Conservation (phyloP, 2,329 filamentous ascomycete genomes). For the Orbilia blumenaviensis region DNA sequence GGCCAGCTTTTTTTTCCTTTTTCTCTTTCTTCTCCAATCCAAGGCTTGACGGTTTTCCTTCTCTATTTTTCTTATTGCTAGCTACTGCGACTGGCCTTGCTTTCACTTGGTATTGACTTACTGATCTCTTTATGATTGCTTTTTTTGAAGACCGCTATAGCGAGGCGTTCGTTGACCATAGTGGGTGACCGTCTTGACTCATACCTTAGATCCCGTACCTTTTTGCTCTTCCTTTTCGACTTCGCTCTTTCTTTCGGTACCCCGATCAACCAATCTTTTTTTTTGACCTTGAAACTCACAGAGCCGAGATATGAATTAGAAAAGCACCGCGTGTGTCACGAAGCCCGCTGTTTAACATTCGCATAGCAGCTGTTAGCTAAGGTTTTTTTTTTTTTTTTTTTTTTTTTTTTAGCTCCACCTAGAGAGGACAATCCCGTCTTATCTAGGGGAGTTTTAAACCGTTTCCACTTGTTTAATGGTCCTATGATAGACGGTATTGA, state of each 20-base stretch:
- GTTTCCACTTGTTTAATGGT: neutral
- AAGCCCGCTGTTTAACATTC: slow-evolving; percentile 15
- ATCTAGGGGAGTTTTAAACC: slow-evolving; percentile 12
- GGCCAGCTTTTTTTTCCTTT: slow-evolving; percentile 4
- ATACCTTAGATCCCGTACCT: slow-evolving; percentile 22
- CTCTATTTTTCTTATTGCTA: neutral
- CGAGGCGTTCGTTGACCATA: too few relatives aligned
- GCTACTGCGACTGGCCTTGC: slow-evolving; percentile 16
- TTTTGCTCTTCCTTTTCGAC: neutral
- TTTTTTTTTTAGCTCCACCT: too few relatives aligned
- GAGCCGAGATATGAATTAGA: too few relatives aligned
- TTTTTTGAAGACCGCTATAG: neutral
- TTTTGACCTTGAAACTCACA: too few relatives aligned
- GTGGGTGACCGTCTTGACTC: too few relatives aligned
- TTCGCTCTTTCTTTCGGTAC: neutral
- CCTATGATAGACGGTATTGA: neutral
- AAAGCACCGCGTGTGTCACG: too few relatives aligned
- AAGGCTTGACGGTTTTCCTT: slow-evolving; percentile 4
- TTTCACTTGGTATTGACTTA: neutral
- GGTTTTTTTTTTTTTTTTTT: too few relatives aligned
- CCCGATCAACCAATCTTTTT: neutral
- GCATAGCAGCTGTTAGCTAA: too few relatives aligned
- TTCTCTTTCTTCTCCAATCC: too few relatives aligned
- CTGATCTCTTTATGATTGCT: neutral
- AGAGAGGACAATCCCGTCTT: slow-evolving; percentile 21